Evolutionary conservation across 1,284 basidiomycete species (phyloP).

Genomic region (Gastroboletus turbinatus): DNA sequence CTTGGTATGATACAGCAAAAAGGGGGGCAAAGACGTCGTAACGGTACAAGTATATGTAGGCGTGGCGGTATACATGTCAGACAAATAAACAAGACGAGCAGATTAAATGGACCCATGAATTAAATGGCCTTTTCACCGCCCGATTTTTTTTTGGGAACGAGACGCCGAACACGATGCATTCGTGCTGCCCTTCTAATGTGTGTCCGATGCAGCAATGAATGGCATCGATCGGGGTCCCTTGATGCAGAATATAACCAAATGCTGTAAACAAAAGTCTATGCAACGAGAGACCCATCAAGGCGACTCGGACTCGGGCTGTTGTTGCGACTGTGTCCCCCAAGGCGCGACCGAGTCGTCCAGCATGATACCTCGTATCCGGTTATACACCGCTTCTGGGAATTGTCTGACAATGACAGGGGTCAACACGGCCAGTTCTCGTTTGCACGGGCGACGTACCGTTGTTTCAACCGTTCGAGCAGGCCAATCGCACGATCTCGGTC

Average conservation of each 20-base stretch:
- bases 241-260: not conserved
- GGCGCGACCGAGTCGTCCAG: constrained; percentile 49
- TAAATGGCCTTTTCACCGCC: not conserved
- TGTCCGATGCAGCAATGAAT: not conserved
- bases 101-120: too few species aligned
- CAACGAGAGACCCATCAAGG: not conserved
- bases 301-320: not conserved
- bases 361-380: constrained; percentile 64
- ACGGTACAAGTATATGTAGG: too few species aligned
- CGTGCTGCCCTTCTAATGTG: not conserved
- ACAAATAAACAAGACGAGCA: too few species aligned
- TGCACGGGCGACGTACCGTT: constrained; percentile 49
- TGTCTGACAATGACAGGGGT: constrained; percentile 41
- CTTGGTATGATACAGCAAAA: too few species aligned
- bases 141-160: not conserved
- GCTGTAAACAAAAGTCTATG: not conserved
- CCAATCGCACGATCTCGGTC: constrained; percentile 69
- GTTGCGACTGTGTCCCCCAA: constrained; percentile 21
- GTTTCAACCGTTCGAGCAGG: constrained; percentile 75
- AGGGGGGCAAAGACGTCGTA: too few species aligned
- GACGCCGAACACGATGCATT: not conserved
- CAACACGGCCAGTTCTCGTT: constrained; percentile 1
- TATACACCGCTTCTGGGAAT: constrained; percentile 72
- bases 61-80: too few species aligned
- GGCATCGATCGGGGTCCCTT: not conserved